Base-by-base conservation (phyloP, 1,284 basidiomycete genomes). In the Boletellus sp. region DNA sequence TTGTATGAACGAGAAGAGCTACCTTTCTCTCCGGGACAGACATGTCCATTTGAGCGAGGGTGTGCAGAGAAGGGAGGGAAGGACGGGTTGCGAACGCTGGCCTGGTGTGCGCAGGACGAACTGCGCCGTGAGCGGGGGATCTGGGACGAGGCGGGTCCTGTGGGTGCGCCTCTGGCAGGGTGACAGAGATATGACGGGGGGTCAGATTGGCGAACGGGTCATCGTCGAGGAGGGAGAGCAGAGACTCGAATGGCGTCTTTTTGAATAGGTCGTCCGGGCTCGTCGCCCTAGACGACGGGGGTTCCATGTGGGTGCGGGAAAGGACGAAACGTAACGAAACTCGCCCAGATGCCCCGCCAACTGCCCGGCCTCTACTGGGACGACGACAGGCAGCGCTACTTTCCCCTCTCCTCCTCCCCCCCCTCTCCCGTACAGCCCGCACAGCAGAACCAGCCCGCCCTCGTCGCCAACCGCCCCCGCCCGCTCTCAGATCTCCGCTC, bases 131-230 rank as follows among this genome's bases (percentile, higher is more conserved):
- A 10, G 67, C 65, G 26, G 68, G 69, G 2, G 75, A 73, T 44
- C 64, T 69, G 3, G 74, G 66, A 12, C 72, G 67, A 8, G 56
- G 55, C 42, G 32, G 16, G 35, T 32, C 30, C 30, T 32, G 30
- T 2, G 8, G 28, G 10, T 28, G 28, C 28, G 10, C 28, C 12
- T 32, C 30, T 32, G 30, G 30, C 30, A 15, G 30, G 30, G 30
- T 15, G 30, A 6, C 5, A 13, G 30, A 18, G 35, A 36, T 6
- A 13, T 8, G 13, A n/a, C n/a, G 19, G 24, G 47, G 19, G 47
- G 50, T 68, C 18, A 82, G 71, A 55, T 80, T 78, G 33, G 86
- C 86, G 58, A 88, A 88, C 5, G 85, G 85, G 60, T 88, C 85
- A 48, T 83, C 81, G 60, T 86, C 85, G 18, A 86, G 71, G 15